phyloP scores from a whole-genome alignment of 495 filamentous ascomycete species.

The Cudoniella acicularis region DNA sequence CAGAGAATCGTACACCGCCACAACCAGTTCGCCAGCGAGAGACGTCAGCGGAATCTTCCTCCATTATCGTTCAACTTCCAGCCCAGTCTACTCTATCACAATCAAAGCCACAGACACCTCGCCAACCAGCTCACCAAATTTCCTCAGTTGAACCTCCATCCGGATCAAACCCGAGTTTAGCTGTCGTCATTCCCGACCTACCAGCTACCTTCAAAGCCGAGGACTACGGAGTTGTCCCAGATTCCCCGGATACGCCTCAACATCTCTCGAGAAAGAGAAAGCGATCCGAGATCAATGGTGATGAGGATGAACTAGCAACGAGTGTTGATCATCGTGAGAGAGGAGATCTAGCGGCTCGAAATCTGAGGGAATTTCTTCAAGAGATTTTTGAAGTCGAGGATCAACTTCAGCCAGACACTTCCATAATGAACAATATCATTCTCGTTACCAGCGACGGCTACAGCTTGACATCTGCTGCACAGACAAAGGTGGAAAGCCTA shows the following conservation, averaged over 20 bases:
- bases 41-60: neutral
- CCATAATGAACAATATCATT: conserved; percentile 36
- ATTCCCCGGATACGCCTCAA: conserved; percentile 23
- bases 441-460: conserved; percentile 28
- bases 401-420: conserved; percentile 49
- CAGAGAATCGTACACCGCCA: neutral
- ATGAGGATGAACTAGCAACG: conserved; percentile 43
- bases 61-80: neutral
- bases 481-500: conserved; percentile 64
- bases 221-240: conserved; percentile 23
- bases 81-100: conserved; percentile 5
- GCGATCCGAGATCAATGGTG: conserved; percentile 24
- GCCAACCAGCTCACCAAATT: neutral
- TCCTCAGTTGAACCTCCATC: neutral
- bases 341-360: conserved; percentile 65
- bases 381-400: conserved; percentile 80
- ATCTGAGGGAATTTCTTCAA: conserved; percentile 62
- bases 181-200: conserved; percentile 19
- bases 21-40: neutral
- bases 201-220: conserved; percentile 15
- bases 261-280: conserved; percentile 28
- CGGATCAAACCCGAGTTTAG: conserved; percentile 8
- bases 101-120: neutral
- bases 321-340: conserved; percentile 74
- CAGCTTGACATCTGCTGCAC: conserved; percentile 56